These are phyloP conservation scores for Amoeboaphelidium protococcarum DNA, from an alignment of 371 early-diverging fungal species.

Conservation along the genomic window DNA sequence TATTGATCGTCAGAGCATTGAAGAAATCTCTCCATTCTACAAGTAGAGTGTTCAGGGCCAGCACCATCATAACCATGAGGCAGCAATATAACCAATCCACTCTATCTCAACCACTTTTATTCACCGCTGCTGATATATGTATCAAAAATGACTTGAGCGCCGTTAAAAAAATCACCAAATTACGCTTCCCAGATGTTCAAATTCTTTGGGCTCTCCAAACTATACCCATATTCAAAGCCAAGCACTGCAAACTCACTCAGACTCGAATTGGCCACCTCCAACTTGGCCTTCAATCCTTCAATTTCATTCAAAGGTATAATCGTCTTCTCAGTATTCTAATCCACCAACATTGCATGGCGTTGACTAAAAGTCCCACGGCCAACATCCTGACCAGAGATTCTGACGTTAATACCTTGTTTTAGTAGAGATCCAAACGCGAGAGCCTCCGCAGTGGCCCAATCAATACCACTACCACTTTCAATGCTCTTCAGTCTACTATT, in stretches of 20 bases:
- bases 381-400: conserved; percentile 90
- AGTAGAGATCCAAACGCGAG: conserved; percentile 72
- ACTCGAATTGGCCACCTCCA: conserved; percentile 68
- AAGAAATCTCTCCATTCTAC: conserved; percentile 76
- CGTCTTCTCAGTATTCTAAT: conserved; percentile 47
- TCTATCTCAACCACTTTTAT: conserved; percentile 75
- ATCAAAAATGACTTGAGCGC: conserved; percentile 84
- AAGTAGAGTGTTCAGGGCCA: conserved; percentile 81
- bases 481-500: conserved; percentile 40
- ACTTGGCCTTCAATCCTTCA: conserved; percentile 17
- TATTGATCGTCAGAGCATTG: conserved; percentile 19
- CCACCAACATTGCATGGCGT: conserved; percentile 67
- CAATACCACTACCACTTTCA: conserved; percentile 36
- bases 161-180: conserved; percentile 93
- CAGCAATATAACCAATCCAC: conserved; percentile 62
- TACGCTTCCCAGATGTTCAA: conserved; percentile 91
- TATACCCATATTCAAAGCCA: conserved; percentile 82
- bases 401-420: conserved; percentile 34
- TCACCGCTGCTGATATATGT: conserved; percentile 66
- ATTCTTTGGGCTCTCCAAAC: conserved; percentile 50
- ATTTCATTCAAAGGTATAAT: neutral
- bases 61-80: conserved; percentile 93
- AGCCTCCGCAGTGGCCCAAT: conserved; percentile 92
- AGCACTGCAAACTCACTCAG: conserved; percentile 79
- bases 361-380: conserved; percentile 93